Evolutionary conservation across 257 asterid species (phyloP).

Genomic region (Solanum chiquidenum): DNA sequence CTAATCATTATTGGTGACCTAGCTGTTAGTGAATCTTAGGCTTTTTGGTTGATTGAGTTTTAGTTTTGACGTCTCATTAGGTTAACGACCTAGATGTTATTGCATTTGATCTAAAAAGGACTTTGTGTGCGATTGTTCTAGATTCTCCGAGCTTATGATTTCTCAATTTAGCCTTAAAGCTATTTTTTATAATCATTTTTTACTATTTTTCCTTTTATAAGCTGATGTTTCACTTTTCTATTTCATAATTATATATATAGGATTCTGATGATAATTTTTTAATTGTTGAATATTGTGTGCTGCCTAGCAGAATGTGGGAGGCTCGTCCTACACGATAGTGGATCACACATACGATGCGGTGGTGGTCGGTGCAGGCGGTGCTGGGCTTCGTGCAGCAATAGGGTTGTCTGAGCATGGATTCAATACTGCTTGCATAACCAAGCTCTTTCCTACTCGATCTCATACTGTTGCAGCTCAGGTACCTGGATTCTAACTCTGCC

Average conservation of each 20-base stretch:
- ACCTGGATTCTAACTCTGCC: neutral
- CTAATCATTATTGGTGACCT: neutral
- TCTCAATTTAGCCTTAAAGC: neutral
- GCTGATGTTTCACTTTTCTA: neutral
- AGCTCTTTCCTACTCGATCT: slow-evolving; percentile 96
- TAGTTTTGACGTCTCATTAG: neutral
- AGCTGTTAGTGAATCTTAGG: neutral
- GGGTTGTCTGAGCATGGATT: slow-evolving; percentile 98
- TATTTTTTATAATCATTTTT: neutral
- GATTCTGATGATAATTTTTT: neutral
- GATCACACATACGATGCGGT: slow-evolving; percentile 99
- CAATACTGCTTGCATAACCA: slow-evolving; percentile 96
- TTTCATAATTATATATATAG: neutral
- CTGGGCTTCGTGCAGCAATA: slow-evolving; percentile 96
- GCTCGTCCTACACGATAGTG: slow-evolving; percentile 71
- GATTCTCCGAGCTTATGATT: neutral
- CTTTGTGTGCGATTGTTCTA: neutral
- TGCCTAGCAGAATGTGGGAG: slow-evolving; percentile 45
- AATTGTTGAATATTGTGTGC: neutral
- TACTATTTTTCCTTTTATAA: neutral
- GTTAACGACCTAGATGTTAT: neutral
- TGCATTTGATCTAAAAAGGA: neutral
- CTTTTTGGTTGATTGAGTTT: neutral
- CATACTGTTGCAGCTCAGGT: slow-evolving; percentile 99
- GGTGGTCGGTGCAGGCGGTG: slow-evolving; percentile 99